phyloP scores from a whole-genome alignment of 2,329 filamentous ascomycete species.

The Lachnellula hyalina region DNA sequence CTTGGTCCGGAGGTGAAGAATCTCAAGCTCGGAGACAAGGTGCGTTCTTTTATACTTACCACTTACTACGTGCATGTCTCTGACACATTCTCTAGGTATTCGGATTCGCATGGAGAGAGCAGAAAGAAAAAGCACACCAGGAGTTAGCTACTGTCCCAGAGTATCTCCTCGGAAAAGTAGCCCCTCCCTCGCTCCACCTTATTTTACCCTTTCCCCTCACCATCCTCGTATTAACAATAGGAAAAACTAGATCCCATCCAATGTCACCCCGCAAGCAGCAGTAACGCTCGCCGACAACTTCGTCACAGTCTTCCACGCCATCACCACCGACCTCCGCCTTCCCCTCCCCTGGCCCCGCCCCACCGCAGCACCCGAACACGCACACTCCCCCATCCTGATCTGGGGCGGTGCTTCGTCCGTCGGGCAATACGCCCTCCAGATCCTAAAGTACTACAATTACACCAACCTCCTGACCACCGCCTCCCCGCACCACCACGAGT shows the following conservation, averaged over 20 bases:
- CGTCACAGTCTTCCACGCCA: slow-evolving; percentile 53
- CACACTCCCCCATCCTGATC: slow-evolving; percentile 32
- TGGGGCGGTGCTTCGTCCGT: slow-evolving; percentile 33
- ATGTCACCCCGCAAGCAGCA: slow-evolving; percentile 40
- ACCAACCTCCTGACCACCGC: slow-evolving; percentile 36
- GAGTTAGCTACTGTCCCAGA: slow-evolving; percentile 48
- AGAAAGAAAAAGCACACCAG: slow-evolving; percentile 49
- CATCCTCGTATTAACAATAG: background rate
- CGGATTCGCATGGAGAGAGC: slow-evolving; percentile 45
- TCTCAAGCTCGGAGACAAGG: slow-evolving; percentile 48
- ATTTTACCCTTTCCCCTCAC: background rate
- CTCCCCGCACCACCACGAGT: slow-evolving; percentile 24
- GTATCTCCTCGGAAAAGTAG: slow-evolving; percentile 41
- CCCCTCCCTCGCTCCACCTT: background rate
- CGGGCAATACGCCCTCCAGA: slow-evolving; percentile 34
- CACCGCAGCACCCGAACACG: slow-evolving; percentile 10
- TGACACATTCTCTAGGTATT: slow-evolving; percentile 30
- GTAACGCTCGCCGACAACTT: slow-evolving; percentile 50
- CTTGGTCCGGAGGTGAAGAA: slow-evolving; percentile 40
- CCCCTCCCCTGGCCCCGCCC: slow-evolving; percentile 49
- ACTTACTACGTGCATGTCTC: background rate
- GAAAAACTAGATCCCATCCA: slow-evolving; percentile 35
- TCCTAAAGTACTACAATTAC: slow-evolving; percentile 49
- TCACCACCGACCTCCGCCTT: slow-evolving; percentile 46
- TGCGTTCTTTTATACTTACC: slow-evolving; percentile 23